These are phyloP conservation scores for Veloboletus limbatus DNA, from an alignment of 1,284 basidiomycete genomes.

Conservation along the genomic window DNA sequence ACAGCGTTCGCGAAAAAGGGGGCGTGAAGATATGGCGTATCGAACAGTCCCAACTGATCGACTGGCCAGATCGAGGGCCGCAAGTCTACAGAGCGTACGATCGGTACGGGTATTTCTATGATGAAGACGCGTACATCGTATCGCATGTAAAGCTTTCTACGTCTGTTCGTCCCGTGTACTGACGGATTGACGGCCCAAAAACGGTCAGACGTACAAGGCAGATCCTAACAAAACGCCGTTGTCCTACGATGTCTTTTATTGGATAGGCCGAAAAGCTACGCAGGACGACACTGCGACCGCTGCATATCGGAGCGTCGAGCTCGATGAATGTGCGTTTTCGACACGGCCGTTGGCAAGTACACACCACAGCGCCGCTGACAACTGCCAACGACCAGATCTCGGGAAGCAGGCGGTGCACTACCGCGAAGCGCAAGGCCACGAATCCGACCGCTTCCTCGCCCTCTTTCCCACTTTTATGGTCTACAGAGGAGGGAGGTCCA, in stretches of 20 bases:
- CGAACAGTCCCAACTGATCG: conserved; percentile 53
- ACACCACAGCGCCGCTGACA: conserved; percentile 27
- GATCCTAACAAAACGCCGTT: conserved; percentile 40
- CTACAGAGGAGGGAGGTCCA: conserved; percentile 54
- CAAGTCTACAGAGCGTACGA: conserved; percentile 18
- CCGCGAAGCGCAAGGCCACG: conserved; percentile 57
- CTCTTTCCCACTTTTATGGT: conserved; percentile 55
- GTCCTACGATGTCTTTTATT: conserved; percentile 63
- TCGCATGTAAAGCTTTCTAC: conserved; percentile 44
- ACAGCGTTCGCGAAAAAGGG: conserved; percentile 39
- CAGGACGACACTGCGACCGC: conserved; percentile 66
- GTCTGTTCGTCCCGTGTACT: not conserved
- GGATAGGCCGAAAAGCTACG: conserved; percentile 57
- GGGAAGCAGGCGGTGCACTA: conserved; percentile 56
- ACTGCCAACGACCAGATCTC: conserved; percentile 26
- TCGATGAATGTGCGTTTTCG: conserved; percentile 55
- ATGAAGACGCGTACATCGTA: conserved; percentile 65
- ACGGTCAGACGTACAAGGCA: conserved; percentile 48
- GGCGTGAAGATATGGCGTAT: conserved; percentile 59
- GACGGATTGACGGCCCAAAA: not conserved
- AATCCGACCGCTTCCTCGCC: conserved; percentile 56
- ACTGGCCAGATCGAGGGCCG: conserved; percentile 7
- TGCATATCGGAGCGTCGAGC: conserved; percentile 66
- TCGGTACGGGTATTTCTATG: conserved; percentile 53
- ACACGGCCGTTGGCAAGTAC: not conserved